Evolutionary conservation across 768 basidiomycete species (phyloP).

Genomic region (Ramaria sp.): DNA sequence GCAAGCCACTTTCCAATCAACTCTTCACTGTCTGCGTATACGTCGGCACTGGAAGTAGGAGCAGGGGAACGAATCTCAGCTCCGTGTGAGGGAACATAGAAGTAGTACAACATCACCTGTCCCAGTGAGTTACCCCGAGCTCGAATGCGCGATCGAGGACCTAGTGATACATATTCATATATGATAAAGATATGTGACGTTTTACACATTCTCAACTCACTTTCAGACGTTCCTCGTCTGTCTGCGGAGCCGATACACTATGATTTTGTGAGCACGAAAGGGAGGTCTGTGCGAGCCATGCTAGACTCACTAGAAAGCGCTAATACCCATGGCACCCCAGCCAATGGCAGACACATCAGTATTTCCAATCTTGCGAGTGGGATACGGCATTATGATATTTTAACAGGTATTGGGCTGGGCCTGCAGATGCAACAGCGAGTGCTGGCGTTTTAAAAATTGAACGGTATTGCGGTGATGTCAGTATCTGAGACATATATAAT

Average conservation of each 20-base stretch:
- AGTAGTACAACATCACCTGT: constrained; percentile 16
- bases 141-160: constrained; percentile 32
- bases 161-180: constrained; percentile 12
- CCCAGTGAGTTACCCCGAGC: constrained; percentile 36
- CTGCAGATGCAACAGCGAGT: no score
- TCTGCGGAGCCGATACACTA: constrained; percentile 24
- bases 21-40: constrained; percentile 35
- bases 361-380: constrained; percentile 35
- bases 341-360: constrained; percentile 40
- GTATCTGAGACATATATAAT: no score
- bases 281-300: neutral
- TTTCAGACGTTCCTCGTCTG: constrained; percentile 53
- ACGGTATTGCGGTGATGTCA: no score
- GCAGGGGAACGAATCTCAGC: neutral
- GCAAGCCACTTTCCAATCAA: constrained; percentile 40
- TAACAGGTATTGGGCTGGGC: no score
- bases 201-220: constrained; percentile 18
- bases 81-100: neutral
- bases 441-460: no score
- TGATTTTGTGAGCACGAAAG: neutral
- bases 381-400: constrained; percentile 19
- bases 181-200: neutral
- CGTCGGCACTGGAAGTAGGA: constrained; percentile 17
- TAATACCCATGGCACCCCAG: constrained; percentile 47
- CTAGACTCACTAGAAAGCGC: constrained; percentile 12